phyloP scores from a whole-genome alignment of 306 rosid species.

The Lathyrus aphaca region DNA sequence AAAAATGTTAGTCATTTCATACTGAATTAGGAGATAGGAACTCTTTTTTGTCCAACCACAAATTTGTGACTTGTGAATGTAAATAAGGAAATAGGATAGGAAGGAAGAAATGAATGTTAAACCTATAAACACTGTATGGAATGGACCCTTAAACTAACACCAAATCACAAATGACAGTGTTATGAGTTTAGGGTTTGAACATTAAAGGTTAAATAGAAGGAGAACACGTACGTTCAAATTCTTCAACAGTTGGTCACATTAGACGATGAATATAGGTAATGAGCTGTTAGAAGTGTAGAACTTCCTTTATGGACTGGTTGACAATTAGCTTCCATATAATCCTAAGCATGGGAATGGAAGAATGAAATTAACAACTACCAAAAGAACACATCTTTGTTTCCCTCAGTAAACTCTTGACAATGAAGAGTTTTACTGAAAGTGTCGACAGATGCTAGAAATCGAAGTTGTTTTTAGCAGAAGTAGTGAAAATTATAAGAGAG shows the following conservation, averaged over 20 bases:
- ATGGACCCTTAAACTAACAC: slow-evolving; percentile 38
- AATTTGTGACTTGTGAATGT: background rate
- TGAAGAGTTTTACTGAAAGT: slow-evolving; percentile 25
- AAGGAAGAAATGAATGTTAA: slow-evolving; percentile 16
- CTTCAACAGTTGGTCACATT: slow-evolving; percentile 36
- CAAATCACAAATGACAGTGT: slow-evolving; percentile 40
- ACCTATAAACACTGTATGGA: slow-evolving; percentile 10
- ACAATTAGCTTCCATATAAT: slow-evolving; percentile 35
- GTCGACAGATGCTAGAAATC: background rate
- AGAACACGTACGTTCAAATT: slow-evolving; percentile 27
- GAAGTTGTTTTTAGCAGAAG: slow-evolving; percentile 16
- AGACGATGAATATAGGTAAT: slow-evolving; percentile 23
- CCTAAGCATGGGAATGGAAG: slow-evolving; percentile 18
- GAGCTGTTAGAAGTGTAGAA: slow-evolving; percentile 22
- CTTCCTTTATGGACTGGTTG: slow-evolving; percentile 11
- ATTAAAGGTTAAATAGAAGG: slow-evolving; percentile 30
- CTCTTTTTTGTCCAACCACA: background rate
- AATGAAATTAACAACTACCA: slow-evolving; percentile 26
- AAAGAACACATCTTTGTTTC: slow-evolving; percentile 14
- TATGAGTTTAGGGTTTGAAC: slow-evolving; percentile 29
- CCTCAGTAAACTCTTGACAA: slow-evolving; percentile 16
- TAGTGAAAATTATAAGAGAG: slow-evolving; percentile 30
- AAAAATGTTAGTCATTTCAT: slow-evolving; percentile 25
- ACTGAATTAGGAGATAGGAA: slow-evolving; percentile 20
- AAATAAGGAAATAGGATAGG: slow-evolving; percentile 10